Percentiles rank a stretch among this genome's conserved stretches.
Conservation (phyloP, 441 rosid species). For the Erodium texanum region DNA sequence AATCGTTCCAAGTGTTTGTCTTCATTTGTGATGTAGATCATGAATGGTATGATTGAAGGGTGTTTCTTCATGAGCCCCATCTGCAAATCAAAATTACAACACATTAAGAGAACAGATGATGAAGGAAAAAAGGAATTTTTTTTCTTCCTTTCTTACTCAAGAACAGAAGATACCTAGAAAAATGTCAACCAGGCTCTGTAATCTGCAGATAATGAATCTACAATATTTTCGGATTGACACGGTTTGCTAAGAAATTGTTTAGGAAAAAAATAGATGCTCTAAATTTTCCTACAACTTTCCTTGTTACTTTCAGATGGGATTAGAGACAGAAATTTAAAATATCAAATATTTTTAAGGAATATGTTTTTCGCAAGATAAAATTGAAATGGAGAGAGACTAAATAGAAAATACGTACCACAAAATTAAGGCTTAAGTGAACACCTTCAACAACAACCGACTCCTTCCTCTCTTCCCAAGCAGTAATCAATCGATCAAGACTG, state of each 20-base stretch:
- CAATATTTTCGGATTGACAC: not conserved
- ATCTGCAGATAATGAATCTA: no score
- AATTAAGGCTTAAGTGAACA: slow-evolving; percentile 92
- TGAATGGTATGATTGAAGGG: slow-evolving; percentile 90
- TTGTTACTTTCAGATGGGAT: not conserved
- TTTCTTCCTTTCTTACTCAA: not conserved
- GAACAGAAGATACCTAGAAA: not conserved
- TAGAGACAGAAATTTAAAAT: no score
- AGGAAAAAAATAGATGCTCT: not conserved
- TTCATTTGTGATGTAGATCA: slow-evolving; percentile 87
- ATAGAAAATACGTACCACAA: slow-evolving; percentile 52
- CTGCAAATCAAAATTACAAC: slow-evolving; percentile 30
- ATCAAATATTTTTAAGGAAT: not conserved
- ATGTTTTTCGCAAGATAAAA: not conserved
- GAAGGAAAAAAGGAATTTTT: not conserved
- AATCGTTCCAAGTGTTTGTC: slow-evolving; percentile 93
- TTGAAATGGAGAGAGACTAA: not conserved
- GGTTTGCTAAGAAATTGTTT: not conserved
- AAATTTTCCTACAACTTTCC: not conserved
- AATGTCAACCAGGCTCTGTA: no score
- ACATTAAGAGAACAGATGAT: no score
- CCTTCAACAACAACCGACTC: slow-evolving; percentile 96
- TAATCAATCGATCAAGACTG: slow-evolving; percentile 84
- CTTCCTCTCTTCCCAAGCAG: slow-evolving; percentile 93
- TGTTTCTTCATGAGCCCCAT: slow-evolving; percentile 99